Conservation (phyloP, 2,329 filamentous ascomycete genomes). For the Massarina eburnea region DNA sequence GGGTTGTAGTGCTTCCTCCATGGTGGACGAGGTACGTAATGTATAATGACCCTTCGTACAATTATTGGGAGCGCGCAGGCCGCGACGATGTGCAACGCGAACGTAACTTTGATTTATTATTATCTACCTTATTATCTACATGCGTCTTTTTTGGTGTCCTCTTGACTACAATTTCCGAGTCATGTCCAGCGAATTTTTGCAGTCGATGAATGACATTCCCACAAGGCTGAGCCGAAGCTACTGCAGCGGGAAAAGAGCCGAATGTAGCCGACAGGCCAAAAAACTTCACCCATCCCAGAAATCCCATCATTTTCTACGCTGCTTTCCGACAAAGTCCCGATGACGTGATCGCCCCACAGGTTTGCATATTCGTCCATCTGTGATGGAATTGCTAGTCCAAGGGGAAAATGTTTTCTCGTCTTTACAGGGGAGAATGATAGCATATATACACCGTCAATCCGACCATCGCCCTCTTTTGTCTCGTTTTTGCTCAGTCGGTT, state of each 20-base stretch:
- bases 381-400: neutral
- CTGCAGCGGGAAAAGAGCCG: neutral
- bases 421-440: neutral
- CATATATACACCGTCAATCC: too few species aligned
- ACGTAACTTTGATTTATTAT: neutral
- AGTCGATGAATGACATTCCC: neutral
- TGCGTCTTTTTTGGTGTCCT: neutral
- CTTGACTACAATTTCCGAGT: neutral
- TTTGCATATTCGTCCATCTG: neutral
- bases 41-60: neutral
- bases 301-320: neutral
- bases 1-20: neutral
- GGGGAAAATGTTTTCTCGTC: neutral
- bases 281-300: neutral
- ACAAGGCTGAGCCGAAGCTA: neutral
- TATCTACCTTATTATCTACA: too few species aligned
- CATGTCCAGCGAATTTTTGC: neutral
- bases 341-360: constrained; percentile 3
- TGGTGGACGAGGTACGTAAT: constrained; percentile 3
- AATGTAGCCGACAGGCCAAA: neutral
- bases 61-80: neutral
- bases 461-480: neutral
- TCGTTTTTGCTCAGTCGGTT: neutral
- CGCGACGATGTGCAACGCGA: neutral
- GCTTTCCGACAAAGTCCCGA: neutral